Evolutionary conservation across 345 rosid species (phyloP).

Genomic region (Mercurialis annua): DNA sequence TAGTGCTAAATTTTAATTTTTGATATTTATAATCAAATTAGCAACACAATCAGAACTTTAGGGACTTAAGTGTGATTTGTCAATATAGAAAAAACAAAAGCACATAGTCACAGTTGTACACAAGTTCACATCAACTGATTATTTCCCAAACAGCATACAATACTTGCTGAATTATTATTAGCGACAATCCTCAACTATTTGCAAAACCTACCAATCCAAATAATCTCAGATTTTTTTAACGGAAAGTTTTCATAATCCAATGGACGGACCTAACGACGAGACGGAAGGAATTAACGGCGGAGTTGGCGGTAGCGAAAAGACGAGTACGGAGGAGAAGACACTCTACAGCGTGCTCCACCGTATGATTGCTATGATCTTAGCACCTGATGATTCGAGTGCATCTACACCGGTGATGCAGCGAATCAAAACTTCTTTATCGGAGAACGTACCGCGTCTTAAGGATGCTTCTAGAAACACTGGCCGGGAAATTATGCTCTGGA

Average conservation of each 20-base stretch:
- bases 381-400: slow-evolving; percentile 41
- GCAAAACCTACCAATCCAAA: no score
- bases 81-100: no score
- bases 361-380: slow-evolving; percentile 41
- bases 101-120: no score
- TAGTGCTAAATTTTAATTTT: no score
- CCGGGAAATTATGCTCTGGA: slow-evolving; percentile 52
- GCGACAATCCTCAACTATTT: no score
- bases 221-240: background rate
- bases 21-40: no score
- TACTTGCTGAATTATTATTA: no score
- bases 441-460: slow-evolving; percentile 48
- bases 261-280: slow-evolving; percentile 9
- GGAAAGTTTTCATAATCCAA: background rate
- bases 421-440: slow-evolving; percentile 39
- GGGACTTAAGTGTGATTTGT: no score
- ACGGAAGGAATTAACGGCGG: slow-evolving; percentile 30
- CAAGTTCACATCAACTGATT: no score
- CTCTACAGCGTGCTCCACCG: slow-evolving; percentile 48
- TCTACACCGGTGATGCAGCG: slow-evolving; percentile 51
- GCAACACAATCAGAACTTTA: no score
- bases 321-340: slow-evolving; percentile 22
- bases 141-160: no score
- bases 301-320: background rate
- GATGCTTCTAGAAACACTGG: slow-evolving; percentile 55